Evolutionary conservation across 768 basidiomycete genomes (phyloP), one percentile per base, ranked within the genome.

Genomic region (Coprinopsis marcescibilis): DNA sequence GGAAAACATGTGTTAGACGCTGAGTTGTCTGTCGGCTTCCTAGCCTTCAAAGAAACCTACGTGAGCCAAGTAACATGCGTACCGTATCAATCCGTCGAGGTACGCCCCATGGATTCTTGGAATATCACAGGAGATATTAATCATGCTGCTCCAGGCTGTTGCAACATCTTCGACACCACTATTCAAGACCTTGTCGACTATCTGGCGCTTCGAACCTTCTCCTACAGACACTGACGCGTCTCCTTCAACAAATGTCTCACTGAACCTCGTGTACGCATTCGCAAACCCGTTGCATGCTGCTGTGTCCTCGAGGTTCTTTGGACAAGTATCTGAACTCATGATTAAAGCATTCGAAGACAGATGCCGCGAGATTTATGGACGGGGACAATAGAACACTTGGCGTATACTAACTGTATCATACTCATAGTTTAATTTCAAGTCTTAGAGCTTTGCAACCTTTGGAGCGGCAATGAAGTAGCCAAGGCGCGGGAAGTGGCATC

Each of bases 261-360:
- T 96, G 45, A 86, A 94, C 52, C 72, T 99, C 27, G 75, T 76
- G 1, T 99, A 87, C 63, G 79, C 86, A 20, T 98, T 98, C 60
- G 76, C 86, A 37, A 93, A 82, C 57, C 93, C 92, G 0, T 55
- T 94, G 24, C 84, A 97, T 60, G 85, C 89, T 2, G 76, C 81
- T 3, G 74, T 94, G n/a, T 88, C 89, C 3, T 75, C 83, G 17
- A 69, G 81, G 2, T 92, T 97, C 61, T 89, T 97, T 60, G 86
- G 86, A 7, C 81, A 87, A 59, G 83, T 96, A 3, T 88, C 89
- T 2, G 79, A 78, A 54, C 74, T 85, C 65, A 97, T 96, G 91
- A 83, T 97, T 19, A 69, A 83, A 44, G 93, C 94, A 1, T 99
- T 99, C 56, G 93, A 97, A 66, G 74, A 84, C 52, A 77, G 93